Evolutionary conservation across 345 rosid genomes (phyloP).

Genomic region (Citrus maxima): DNA sequence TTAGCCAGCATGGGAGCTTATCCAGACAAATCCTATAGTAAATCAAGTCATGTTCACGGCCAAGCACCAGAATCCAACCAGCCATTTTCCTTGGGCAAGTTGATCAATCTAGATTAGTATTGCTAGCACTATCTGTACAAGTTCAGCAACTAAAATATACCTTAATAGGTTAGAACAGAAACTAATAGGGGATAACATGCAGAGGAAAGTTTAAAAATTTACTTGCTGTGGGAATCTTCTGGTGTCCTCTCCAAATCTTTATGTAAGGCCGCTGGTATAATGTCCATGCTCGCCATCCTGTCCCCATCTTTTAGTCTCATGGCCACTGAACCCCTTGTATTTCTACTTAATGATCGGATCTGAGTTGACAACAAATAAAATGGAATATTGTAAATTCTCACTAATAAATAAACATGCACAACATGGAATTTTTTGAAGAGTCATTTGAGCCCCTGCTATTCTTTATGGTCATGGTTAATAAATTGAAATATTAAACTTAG

Average conservation of each 20-base stretch:
- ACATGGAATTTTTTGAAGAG: background rate
- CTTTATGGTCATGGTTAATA: background rate
- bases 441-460: background rate
- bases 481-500: background rate
- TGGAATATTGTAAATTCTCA: background rate
- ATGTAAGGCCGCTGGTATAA: conserved; percentile 58
- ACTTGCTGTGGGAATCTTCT: conserved; percentile 44
- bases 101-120: background rate
- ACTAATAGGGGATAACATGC: background rate
- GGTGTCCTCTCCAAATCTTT: conserved; percentile 47
- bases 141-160: background rate
- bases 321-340: conserved; percentile 81
- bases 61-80: background rate
- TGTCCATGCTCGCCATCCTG: conserved; percentile 94
- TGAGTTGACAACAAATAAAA: conserved; percentile 24
- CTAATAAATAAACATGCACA: background rate
- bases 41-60: background rate
- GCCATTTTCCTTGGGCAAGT: background rate
- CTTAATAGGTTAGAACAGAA: background rate
- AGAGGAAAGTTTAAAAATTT: conserved; percentile 19
- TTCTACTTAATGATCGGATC: conserved; percentile 85
- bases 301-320: conserved; percentile 78
- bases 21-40: background rate
- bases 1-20: background rate
- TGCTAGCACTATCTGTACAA: background rate